Percentiles rank a stretch among this genome's conserved stretches.
Evolutionary conservation across 305 asterid species (phyloP).

Genomic region (Euphrasia arctica): DNA sequence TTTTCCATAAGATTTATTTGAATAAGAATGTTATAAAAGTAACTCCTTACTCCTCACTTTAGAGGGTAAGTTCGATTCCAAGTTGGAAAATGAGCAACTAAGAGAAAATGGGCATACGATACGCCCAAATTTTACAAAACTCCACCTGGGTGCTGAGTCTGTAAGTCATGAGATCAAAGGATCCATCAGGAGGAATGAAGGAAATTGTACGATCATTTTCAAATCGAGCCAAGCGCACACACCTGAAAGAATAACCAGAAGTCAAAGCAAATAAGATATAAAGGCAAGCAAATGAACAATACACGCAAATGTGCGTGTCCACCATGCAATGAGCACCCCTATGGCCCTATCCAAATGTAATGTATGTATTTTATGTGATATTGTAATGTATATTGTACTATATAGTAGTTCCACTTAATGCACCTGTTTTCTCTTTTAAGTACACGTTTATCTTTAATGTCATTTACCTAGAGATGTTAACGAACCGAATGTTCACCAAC

Average conservation of each 20-base stretch:
- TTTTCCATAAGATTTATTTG: slow-evolving; percentile 6
- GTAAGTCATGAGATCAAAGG: slow-evolving; percentile 96
- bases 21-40: slow-evolving; percentile 3
- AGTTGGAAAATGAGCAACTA: slow-evolving; percentile 18
- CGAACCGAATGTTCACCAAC: no score
- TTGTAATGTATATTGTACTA: background rate
- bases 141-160: slow-evolving; percentile 90
- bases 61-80: slow-evolving; percentile 12
- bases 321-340: no score
- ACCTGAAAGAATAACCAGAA: slow-evolving; percentile 45
- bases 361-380: background rate
- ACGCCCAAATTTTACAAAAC: slow-evolving; percentile 15
- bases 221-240: slow-evolving; percentile 89
- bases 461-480: no score
- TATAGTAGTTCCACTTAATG: background rate
- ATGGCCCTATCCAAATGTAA: no score
- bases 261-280: slow-evolving; percentile 2
- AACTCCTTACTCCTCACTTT: background rate
- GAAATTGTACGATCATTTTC: slow-evolving; percentile 92
- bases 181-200: slow-evolving; percentile 92
- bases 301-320: background rate
- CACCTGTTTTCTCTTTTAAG: no score
- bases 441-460: no score
- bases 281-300: slow-evolving; percentile 1
- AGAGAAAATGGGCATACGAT: slow-evolving; percentile 7